These are phyloP conservation scores for Hypoxylon trugodes DNA, from an alignment of 495 filamentous ascomycete species.

Conservation along the genomic window DNA sequence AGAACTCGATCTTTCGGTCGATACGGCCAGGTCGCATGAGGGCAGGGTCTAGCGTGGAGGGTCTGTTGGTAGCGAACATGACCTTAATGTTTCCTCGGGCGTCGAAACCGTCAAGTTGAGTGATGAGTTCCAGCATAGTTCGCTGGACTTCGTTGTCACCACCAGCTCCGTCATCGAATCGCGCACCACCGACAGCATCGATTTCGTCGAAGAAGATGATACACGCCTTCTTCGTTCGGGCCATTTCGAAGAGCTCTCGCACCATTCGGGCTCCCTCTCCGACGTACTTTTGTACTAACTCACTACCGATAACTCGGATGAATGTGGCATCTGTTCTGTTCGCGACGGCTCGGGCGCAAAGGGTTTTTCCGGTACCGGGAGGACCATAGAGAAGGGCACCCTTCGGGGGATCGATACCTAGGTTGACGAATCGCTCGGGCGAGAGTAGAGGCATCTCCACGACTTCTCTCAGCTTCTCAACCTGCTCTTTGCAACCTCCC, in stretches of 20 bases:
- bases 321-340: conserved; percentile 98
- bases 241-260: conserved; percentile 98
- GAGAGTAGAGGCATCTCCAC: conserved; percentile 98
- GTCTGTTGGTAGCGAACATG: conserved; percentile 99
- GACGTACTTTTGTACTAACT: conserved; percentile 98
- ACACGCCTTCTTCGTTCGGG: conserved; percentile 98
- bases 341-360: conserved; percentile 95
- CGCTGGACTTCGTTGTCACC: conserved; percentile 99
- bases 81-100: conserved; percentile 98
- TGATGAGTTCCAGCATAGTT: conserved; percentile 99
- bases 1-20: conserved; percentile 98
- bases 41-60: conserved; percentile 93
- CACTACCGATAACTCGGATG: conserved; percentile 96
- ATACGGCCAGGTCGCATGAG: conserved; percentile 98
- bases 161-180: conserved; percentile 97
- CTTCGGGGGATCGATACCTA: conserved; percentile 98
- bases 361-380: conserved; percentile 96
- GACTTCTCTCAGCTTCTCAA: conserved; percentile 97
- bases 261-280: conserved; percentile 98
- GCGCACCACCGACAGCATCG: conserved; percentile 96
- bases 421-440: conserved; percentile 94
- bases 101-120: conserved; percentile 97
- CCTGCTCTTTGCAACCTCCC: conserved; percentile 98
- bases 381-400: conserved; percentile 96
- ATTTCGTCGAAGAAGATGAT: conserved; percentile 99